phyloP scores from a whole-genome alignment of 2,329 filamentous ascomycete species.

The Alternaria sp. region DNA sequence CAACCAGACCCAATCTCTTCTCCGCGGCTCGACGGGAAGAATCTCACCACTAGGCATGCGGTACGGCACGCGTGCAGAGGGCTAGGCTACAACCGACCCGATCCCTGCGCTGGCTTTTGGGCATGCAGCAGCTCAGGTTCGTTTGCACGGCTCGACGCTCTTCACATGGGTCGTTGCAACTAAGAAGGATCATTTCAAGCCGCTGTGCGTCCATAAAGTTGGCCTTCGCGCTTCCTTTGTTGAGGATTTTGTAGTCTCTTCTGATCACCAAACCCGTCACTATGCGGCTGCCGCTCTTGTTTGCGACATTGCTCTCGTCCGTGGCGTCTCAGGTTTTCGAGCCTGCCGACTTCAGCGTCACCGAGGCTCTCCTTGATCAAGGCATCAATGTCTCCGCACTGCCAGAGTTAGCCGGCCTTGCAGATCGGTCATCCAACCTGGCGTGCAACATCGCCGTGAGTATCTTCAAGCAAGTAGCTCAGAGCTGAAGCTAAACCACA shows the following conservation, averaged over 20 bases:
- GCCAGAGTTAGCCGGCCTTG: slow-evolving; percentile 8
- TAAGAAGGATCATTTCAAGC: background rate
- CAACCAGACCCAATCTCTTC: too few relatives aligned
- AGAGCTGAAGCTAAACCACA: background rate
- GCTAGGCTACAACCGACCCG: too few relatives aligned
- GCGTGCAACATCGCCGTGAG: slow-evolving; percentile 22
- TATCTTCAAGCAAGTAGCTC: background rate
- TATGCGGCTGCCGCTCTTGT: background rate
- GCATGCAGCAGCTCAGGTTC: background rate
- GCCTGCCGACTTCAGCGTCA: slow-evolving; percentile 17
- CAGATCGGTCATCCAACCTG: background rate
- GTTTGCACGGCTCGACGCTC: background rate
- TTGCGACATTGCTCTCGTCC: background rate
- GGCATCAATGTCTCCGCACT: slow-evolving; percentile 17
- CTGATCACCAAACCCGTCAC: background rate
- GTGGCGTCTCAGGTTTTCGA: slow-evolving; percentile 3
- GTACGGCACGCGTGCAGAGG: too few relatives aligned
- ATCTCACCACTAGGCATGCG: too few relatives aligned
- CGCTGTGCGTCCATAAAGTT: background rate
- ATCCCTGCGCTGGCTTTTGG: background rate
- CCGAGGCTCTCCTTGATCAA: slow-evolving; percentile 17
- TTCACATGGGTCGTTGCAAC: background rate
- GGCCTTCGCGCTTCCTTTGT: background rate
- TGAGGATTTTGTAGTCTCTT: too few relatives aligned
- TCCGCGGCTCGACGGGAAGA: too few relatives aligned